A percentile compares a stretch with the other conserved stretches of the same genome.
Conservation (phyloP, 108 stramenopile species). For the Cyclostephanos tholiformis region DNA sequence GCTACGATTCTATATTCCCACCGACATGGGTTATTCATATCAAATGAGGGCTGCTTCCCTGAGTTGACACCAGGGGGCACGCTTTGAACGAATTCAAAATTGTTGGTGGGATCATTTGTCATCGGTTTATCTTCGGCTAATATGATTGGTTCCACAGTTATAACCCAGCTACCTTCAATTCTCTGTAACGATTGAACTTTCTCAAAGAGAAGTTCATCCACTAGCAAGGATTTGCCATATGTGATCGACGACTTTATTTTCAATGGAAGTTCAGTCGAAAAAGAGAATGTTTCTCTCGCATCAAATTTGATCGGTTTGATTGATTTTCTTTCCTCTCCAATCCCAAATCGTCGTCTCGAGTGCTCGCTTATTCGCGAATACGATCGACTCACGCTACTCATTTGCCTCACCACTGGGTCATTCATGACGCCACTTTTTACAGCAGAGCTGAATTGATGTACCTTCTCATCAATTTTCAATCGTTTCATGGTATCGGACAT, state of each 20-base stretch:
- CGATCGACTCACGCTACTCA: slow-evolving; percentile 11
- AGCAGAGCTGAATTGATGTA: slow-evolving; percentile 32
- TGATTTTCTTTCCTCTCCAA: slow-evolving; percentile 15
- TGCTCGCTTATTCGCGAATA: slow-evolving; percentile 19
- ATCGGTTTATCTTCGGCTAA: neutral
- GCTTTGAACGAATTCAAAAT: neutral
- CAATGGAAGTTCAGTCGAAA: slow-evolving; percentile 30
- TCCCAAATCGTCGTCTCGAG: slow-evolving; percentile 16
- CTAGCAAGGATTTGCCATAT: slow-evolving; percentile 18
- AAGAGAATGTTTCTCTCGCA: slow-evolving; percentile 42
- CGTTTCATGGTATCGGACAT: slow-evolving; percentile 32
- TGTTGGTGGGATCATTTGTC: neutral
- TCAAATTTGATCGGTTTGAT: slow-evolving; percentile 42
- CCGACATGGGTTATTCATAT: neutral
- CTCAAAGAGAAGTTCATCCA: slow-evolving; percentile 9
- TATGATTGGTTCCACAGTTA: slow-evolving; percentile 15
- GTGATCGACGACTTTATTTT: slow-evolving; percentile 30
- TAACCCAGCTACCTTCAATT: slow-evolving; percentile 30
- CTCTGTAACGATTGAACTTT: slow-evolving; percentile 5
- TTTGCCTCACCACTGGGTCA: slow-evolving; percentile 24
- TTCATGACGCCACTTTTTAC: slow-evolving; percentile 30
- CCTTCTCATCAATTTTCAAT: slow-evolving; percentile 42
- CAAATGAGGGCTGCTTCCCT: neutral
- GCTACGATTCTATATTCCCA: slow-evolving; percentile 25
- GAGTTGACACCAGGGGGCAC: neutral